Conservation (phyloP, 1,284 basidiomycete species). For the Puccinia novopanici region DNA sequence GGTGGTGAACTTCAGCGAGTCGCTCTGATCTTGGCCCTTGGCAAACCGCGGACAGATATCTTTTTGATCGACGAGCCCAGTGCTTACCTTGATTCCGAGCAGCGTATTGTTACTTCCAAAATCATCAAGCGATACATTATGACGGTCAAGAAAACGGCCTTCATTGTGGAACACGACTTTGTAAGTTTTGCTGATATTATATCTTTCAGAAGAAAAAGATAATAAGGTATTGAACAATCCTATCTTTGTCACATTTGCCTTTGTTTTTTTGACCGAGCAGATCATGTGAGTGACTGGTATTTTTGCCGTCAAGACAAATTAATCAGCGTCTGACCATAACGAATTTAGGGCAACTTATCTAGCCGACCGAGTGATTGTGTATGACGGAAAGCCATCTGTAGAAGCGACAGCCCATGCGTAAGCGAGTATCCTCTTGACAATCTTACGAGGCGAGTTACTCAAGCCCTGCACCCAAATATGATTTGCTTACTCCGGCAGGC, state of each 20-base stretch:
- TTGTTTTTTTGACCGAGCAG: slow-evolving; percentile 17
- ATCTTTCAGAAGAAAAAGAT: neutral
- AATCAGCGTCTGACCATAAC: neutral
- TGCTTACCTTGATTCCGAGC: slow-evolving; percentile 93
- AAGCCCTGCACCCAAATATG: neutral
- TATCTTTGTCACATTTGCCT: neutral
- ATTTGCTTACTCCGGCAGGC: slow-evolving; percentile 61
- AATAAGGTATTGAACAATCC: neutral
- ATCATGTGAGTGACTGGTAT: slow-evolving; percentile 45
- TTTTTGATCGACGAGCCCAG: slow-evolving; percentile 69
- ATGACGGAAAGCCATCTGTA: slow-evolving; percentile 80
- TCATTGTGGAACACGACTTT: slow-evolving; percentile 97
- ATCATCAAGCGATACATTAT: slow-evolving; percentile 90
- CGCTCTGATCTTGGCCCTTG: slow-evolving; percentile 84
- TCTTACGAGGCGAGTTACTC: slow-evolving; percentile 50
- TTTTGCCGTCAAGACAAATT: neutral
- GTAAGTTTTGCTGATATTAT: slow-evolving; percentile 61
- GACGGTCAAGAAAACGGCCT: slow-evolving; percentile 91
- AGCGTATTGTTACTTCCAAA: slow-evolving; percentile 93
- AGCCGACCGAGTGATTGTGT: slow-evolving; percentile 94
- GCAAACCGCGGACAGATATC: slow-evolving; percentile 72
- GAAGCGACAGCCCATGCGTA: slow-evolving; percentile 81
- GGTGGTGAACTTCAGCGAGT: slow-evolving; percentile 96
- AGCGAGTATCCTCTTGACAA: slow-evolving; percentile 57
- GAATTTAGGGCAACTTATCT: slow-evolving; percentile 76